Evolutionary conservation across 1,139 yeast species (phyloP), one percentile per base, ranked within the genome.

Genomic region (Spathaspora sp.): DNA sequence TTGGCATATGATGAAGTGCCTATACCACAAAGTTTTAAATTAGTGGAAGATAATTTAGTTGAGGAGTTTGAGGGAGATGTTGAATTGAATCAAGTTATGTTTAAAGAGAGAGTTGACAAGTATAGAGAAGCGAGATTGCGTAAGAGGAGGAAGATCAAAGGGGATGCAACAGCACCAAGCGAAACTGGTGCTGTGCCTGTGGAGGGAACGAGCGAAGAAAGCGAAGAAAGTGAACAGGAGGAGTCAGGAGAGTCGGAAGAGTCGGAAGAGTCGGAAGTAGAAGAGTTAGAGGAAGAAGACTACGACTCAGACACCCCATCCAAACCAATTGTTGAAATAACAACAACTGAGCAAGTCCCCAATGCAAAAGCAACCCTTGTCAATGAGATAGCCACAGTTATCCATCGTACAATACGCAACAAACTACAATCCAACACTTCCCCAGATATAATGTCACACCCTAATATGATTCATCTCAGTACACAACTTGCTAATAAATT

Each of bases 351-450:
- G 42, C 43, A 44, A 2, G 43, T 42, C 8, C 53, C 65, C 3
- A 70, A 71, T 49, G 64, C 76, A 16, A 59, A 58, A 27, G 60
- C 63, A 3, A 61, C 61, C n/a, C 50, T 78, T n/a, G 54, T 64
- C 18, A 57, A 69, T 37, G 78, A 74, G 50, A 49, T 81, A 25
- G 68, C 69, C 29, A 64, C 80, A 1, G 37, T 68, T 2, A 59
- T 75, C 24, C 72, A 72, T 44, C 51, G 63, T 4, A 67, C 61
- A 27, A 31, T 31, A 5, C 36, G 36, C 16, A 13, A 2, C 9
- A 31, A 31, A 31, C 36, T 31, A 13, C 4, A 31, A 13, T 7
- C 36, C 6, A 2, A 31, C 4, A 31, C 18, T 4, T 4, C 18
- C 7, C 36, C 36, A 3, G 36, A 31, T 13, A 31, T 29, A 29